A percentile compares a stretch with the other conserved stretches of the same genome.
Evolutionary conservation across 2,329 filamentous ascomycete genomes (phyloP).

Genomic region (Cadophora sp.): DNA sequence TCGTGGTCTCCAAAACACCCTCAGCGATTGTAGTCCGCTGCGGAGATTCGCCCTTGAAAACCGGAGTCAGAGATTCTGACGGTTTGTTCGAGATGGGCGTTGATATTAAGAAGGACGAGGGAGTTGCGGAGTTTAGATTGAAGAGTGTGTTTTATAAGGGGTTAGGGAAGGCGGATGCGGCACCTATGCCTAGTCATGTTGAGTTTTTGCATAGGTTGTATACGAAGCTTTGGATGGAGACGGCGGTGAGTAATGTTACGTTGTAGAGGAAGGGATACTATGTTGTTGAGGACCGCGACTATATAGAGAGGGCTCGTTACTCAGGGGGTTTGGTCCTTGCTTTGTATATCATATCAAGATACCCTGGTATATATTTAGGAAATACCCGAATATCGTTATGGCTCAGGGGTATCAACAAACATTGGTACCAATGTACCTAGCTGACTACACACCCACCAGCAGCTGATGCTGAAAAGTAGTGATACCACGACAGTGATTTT

Average conservation of each 20-base stretch:
- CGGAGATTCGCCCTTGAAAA: slow-evolving; percentile 67
- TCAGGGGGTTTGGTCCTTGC: not conserved
- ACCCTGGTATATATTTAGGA: slow-evolving; percentile 8
- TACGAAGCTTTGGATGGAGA: slow-evolving; percentile 63
- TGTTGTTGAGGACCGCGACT: not conserved
- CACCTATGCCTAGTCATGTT: slow-evolving; percentile 54
- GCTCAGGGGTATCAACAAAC: slow-evolving; percentile 4
- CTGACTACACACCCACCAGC: too few relatives aligned
- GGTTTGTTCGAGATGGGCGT: slow-evolving; percentile 72
- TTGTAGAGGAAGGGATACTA: not conserved
- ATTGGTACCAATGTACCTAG: not conserved
- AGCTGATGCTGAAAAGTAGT: too few relatives aligned
- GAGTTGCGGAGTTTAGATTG: slow-evolving; percentile 66
- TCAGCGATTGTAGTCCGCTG: slow-evolving; percentile 67
- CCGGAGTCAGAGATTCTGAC: slow-evolving; percentile 62
- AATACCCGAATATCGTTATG: not conserved
- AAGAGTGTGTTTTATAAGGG: slow-evolving; percentile 69
- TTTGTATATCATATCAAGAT: not conserved
- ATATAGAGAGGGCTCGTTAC: not conserved
- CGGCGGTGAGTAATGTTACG: slow-evolving; percentile 45
- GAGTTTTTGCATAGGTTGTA: slow-evolving; percentile 61
- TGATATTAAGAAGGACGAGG: slow-evolving; percentile 64
- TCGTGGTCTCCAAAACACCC: slow-evolving; percentile 69
- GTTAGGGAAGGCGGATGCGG: slow-evolving; percentile 48
- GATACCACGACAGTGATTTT: too few relatives aligned